phyloP scores from a whole-genome alignment of 176 grass and related monocot genomes.

The maize (Zea mays) region Zm-B73-REFERENCE-NAM-5.0 NC_050096.1:292715501-292716000 shows the following conservation, averaged over 20 bases:
- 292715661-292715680: too few species aligned
- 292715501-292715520: not conserved
- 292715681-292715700: not conserved
- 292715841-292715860: not conserved
- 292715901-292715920: not conserved
- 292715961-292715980: not conserved
- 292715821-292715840: not conserved
- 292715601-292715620: not conserved
- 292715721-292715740: not conserved
- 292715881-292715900: not conserved
- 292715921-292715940: not conserved
- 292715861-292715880: not conserved
- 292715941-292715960: not conserved
- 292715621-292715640: too few species aligned
- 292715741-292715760: not conserved
- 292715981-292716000: not conserved
- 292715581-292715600: not conserved
- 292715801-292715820: not conserved
- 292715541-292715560: conserved; percentile 31
- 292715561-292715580: not conserved
- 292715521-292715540: too few species aligned
- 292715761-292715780: not conserved
- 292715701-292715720: not conserved
- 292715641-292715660: not conserved
- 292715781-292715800: not conserved